Conservation (phyloP, 176 grass and related monocot genomes). For the Avena insularis region DNA sequence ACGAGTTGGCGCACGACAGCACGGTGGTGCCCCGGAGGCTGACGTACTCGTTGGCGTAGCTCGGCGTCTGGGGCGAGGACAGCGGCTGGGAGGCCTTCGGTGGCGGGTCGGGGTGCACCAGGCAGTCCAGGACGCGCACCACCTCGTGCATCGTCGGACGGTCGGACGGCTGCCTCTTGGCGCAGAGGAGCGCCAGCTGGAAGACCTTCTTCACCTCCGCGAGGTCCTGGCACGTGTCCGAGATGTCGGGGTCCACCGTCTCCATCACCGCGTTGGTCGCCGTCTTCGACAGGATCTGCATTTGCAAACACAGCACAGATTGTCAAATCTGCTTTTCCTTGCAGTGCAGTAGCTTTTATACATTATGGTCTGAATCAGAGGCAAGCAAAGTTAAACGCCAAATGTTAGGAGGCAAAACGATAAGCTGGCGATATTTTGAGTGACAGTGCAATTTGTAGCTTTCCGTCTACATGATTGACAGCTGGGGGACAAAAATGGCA, state of each 20-base stretch:
- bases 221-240: slow-evolving; percentile 75
- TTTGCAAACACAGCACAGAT: neutral
- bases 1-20: slow-evolving; percentile 60
- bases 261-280: slow-evolving; percentile 89
- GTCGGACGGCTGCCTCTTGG: slow-evolving; percentile 77
- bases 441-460: slow-evolving; percentile 24
- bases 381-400: neutral
- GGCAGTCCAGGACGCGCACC: slow-evolving; percentile 78
- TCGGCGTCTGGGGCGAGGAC: slow-evolving; percentile 10
- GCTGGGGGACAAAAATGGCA: slow-evolving; percentile 43
- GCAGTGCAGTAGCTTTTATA: no score
- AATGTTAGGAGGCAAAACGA: neutral
- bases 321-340: neutral
- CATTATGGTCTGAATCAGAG: neutral
- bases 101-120: slow-evolving; percentile 52
- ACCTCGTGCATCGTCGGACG: slow-evolving; percentile 98
- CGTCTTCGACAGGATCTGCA: slow-evolving; percentile 86
- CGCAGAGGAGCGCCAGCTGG: slow-evolving; percentile 88
- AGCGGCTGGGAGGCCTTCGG: slow-evolving; percentile 41
- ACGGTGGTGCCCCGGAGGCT: slow-evolving; percentile 64
- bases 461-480: slow-evolving; percentile 45
- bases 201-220: slow-evolving; percentile 88
- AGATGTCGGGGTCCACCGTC: slow-evolving; percentile 73
- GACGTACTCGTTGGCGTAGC: slow-evolving; percentile 80
- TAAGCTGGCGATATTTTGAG: neutral